Evolutionary conservation across 2,329 filamentous ascomycete species (phyloP).

Genomic region (Didymella keratinophila): DNA sequence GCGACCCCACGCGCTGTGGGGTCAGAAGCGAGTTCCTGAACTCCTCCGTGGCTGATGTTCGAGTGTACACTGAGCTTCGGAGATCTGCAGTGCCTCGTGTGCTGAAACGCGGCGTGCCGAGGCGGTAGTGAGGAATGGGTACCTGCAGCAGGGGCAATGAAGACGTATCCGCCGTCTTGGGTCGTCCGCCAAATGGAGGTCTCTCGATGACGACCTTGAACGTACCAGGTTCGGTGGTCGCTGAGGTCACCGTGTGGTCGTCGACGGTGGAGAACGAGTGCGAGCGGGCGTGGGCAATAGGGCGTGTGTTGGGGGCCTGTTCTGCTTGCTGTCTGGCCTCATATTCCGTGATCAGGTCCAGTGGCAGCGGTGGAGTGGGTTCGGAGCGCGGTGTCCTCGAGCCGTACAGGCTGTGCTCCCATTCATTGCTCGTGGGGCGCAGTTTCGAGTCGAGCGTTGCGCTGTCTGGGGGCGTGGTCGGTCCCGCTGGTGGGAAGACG

Average conservation of each 20-base stretch:
- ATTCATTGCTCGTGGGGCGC: constrained; percentile 48
- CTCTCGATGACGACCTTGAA: constrained; percentile 84
- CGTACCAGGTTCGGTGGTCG: constrained; percentile 68
- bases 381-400: constrained; percentile 43
- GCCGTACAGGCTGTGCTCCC: constrained; percentile 48
- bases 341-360: constrained; percentile 21
- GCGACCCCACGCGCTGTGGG: constrained; percentile 47
- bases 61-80: constrained; percentile 78
- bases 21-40: constrained; percentile 67
- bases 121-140: constrained; percentile 81
- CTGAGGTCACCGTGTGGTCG: constrained; percentile 61
- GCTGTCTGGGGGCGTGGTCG: constrained; percentile 49
- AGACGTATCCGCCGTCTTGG: constrained; percentile 68
- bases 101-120: constrained; percentile 84
- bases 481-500: constrained; percentile 44
- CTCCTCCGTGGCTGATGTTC: constrained; percentile 73
- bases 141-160: constrained; percentile 70
- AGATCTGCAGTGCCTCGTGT: constrained; percentile 77
- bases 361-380: constrained; percentile 33
- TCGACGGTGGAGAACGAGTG: constrained; percentile 80
- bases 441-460: constrained; percentile 39
- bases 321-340: constrained; percentile 16
- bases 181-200: constrained; percentile 63
- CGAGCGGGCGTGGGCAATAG: constrained; percentile 59
- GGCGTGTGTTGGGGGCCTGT: constrained; percentile 27